Conservation (phyloP, 139 green algal genomes). For the Closterium sp. region DNA sequence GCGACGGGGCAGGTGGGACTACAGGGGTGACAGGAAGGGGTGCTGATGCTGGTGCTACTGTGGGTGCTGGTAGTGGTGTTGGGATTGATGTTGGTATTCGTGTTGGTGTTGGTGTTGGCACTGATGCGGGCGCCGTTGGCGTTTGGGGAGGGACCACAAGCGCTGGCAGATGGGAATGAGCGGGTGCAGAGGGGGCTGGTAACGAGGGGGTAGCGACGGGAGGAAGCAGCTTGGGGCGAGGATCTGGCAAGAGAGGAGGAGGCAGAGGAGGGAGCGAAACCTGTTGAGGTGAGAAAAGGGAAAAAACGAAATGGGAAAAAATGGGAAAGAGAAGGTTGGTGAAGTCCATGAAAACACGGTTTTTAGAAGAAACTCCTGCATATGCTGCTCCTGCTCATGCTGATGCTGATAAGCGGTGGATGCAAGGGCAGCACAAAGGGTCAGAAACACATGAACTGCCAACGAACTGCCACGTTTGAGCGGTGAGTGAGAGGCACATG, state of each 20-base stretch:
- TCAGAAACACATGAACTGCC: too few relatives aligned
- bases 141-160: neutral
- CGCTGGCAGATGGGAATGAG: neutral
- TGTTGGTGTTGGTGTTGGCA: too few relatives aligned
- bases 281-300: neutral
- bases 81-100: too few relatives aligned
- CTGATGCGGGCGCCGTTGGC: neutral
- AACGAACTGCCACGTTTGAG: too few relatives aligned
- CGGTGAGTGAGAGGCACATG: too few relatives aligned
- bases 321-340: too few relatives aligned
- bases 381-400: too few relatives aligned
- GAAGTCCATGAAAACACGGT: too few relatives aligned
- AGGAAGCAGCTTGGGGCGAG: neutral
- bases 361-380: too few relatives aligned
- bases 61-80: neutral
- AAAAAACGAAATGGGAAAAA: neutral
- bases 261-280: neutral
- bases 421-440: too few relatives aligned
- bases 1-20: neutral
- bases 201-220: neutral
- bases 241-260: neutral
- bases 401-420: too few relatives aligned
- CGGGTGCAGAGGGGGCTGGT: neutral
- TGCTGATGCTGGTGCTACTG: neutral
- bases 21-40: neutral